Evolutionary conservation across 345 rosid genomes (phyloP).

Genomic region (Isatis tinctoria): DNA sequence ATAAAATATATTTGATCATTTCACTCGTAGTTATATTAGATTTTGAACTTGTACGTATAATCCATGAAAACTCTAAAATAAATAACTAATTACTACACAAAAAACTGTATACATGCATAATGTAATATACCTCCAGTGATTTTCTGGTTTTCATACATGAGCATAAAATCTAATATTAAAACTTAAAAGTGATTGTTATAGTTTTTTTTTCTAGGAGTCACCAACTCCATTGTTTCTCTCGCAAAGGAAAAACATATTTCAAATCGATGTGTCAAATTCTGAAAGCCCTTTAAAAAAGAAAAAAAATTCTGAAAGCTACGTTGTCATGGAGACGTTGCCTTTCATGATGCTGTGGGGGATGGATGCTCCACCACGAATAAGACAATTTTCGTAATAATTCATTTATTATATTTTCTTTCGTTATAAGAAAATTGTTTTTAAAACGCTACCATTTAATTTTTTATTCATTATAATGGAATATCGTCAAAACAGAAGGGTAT

Average conservation of each 20-base stretch:
- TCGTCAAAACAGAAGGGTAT: neutral
- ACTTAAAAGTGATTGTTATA: neutral
- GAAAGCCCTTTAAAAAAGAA: too few relatives aligned
- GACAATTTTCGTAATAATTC: neutral
- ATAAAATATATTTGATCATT: neutral
- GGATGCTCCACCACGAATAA: constrained; percentile 25
- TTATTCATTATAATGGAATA: neutral
- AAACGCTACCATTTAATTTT: neutral
- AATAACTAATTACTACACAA: too few relatives aligned
- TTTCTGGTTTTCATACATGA: neutral
- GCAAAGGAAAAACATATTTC: neutral
- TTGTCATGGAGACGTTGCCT: constrained; percentile 8
- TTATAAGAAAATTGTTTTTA: neutral
- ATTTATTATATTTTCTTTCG: neutral
- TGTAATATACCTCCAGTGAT: neutral
- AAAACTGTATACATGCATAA: too few relatives aligned
- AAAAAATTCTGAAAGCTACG: too few relatives aligned
- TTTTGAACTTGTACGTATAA: neutral
- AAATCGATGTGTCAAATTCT: constrained; percentile 8
- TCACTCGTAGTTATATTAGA: neutral
- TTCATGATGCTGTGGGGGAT: constrained; percentile 23
- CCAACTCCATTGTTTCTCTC: neutral
- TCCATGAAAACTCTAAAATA: neutral
- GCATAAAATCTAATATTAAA: neutral
- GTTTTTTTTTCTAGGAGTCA: neutral